These are phyloP conservation scores for Boletus rubescentipes DNA, from an alignment of 768 basidiomycete species.

Conservation along the genomic window DNA sequence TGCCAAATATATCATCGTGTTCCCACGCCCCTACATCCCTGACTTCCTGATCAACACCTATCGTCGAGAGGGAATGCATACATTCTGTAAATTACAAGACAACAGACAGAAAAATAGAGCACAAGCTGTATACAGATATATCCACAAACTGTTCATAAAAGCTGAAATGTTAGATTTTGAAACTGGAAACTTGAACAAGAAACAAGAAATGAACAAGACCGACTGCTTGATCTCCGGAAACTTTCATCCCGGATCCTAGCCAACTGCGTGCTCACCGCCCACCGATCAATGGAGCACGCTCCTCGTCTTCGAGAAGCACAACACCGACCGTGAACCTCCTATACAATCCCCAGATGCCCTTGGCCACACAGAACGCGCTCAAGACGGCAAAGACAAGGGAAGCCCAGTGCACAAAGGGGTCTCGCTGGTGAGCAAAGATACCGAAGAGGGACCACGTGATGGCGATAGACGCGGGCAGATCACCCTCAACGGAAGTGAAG, in stretches of 20 bases:
- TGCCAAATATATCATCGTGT: conserved; percentile 13
- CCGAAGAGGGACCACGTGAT: conserved; percentile 94
- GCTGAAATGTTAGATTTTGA: not conserved
- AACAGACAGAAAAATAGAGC: conserved; percentile 2
- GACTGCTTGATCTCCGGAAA: not conserved
- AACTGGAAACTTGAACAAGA: not conserved
- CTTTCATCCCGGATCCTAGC: not conserved
- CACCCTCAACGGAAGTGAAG: conserved; percentile 86
- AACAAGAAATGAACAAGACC: not conserved
- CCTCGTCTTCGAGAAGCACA: conserved; percentile 77
- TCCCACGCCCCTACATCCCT: conserved; percentile 12
- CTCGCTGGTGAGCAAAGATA: conserved; percentile 76
- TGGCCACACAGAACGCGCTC: conserved; percentile 79
- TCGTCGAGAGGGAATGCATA: not conserved
- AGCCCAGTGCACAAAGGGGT: conserved; percentile 84
- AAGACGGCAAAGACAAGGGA: conserved; percentile 84
- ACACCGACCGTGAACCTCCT: conserved; percentile 45
- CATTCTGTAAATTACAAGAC: conserved; percentile 2
- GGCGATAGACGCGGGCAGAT: conserved; percentile 87
- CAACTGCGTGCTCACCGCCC: conserved; percentile 18
- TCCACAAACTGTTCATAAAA: not conserved
- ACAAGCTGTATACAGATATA: conserved; percentile 1
- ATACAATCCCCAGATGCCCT: conserved; percentile 62
- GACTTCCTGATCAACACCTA: no score
- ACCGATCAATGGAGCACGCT: conserved; percentile 79